Conservation (phyloP, 2,329 filamentous ascomycete genomes). For the Rhynchosporium agropyri region DNA sequence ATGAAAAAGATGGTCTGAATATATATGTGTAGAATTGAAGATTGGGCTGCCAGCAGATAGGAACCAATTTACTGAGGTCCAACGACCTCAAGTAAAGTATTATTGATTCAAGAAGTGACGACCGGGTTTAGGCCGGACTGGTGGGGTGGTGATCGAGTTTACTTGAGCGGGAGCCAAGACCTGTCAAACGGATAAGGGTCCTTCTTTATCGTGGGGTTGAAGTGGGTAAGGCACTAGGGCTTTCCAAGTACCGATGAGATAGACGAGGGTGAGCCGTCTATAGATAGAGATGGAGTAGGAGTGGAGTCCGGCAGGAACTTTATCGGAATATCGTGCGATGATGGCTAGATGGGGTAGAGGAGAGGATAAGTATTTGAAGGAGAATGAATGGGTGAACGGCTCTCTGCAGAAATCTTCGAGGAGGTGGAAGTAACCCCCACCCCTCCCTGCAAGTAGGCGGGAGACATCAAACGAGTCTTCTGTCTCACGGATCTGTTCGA, state of each 20-base stretch:
- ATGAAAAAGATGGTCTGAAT: not conserved
- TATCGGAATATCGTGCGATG: conserved; percentile 13
- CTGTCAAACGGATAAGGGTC: conserved; percentile 6
- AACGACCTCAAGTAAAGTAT: not conserved
- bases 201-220: conserved; percentile 6
- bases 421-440: conserved; percentile 1
- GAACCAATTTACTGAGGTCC: not conserved
- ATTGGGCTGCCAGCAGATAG: not conserved
- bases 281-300: not conserved
- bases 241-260: not conserved
- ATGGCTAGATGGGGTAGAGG: conserved; percentile 4
- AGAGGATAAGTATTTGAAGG: conserved; percentile 24
- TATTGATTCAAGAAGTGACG: conserved; percentile 7
- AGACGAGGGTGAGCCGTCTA: not conserved
- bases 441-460: not conserved
- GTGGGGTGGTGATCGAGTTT: conserved; percentile 1
- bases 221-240: not conserved
- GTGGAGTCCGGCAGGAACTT: not conserved
- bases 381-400: not conserved
- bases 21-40: not conserved
- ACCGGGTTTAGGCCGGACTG: conserved; percentile 8
- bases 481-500: conserved; percentile 28
- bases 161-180: conserved; percentile 10
- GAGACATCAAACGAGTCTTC: conserved; percentile 23
- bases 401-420: not conserved